phyloP scores from a whole-genome alignment of 768 basidiomycete species.

The Clavaria fumosa region DNA sequence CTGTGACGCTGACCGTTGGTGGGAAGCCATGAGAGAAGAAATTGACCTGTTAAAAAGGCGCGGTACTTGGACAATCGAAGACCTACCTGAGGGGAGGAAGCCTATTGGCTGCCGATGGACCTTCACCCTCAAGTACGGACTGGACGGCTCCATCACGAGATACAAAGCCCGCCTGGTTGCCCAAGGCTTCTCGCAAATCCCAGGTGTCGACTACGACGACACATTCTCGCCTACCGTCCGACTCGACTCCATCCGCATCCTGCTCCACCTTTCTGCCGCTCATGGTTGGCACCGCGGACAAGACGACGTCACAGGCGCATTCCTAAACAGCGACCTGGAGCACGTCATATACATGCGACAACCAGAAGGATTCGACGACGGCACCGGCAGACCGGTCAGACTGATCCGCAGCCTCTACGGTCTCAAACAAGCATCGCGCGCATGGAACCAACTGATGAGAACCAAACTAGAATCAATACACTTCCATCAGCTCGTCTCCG shows the following conservation, averaged over 20 bases:
- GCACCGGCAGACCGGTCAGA: slow-evolving; percentile 6
- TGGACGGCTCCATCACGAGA: slow-evolving; percentile 12
- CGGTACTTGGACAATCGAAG: slow-evolving; percentile 11
- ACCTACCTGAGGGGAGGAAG: slow-evolving; percentile 7
- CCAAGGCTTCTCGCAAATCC: slow-evolving; percentile 18
- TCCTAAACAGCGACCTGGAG: slow-evolving; percentile 15
- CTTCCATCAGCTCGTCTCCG: slow-evolving; percentile 17
- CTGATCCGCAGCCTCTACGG: slow-evolving; percentile 20
- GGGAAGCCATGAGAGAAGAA: slow-evolving; percentile 11
- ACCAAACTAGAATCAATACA: slow-evolving; percentile 15
- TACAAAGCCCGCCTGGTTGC: slow-evolving; percentile 16
- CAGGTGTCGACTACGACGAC: slow-evolving; percentile 8
- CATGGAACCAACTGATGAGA: slow-evolving; percentile 22
- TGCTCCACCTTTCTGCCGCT: slow-evolving; percentile 13
- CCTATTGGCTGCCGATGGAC: slow-evolving; percentile 13
- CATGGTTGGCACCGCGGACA: slow-evolving; percentile 13
- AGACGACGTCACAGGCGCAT: slow-evolving; percentile 14
- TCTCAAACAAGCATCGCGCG: slow-evolving; percentile 10
- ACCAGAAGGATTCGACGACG: slow-evolving; percentile 12
- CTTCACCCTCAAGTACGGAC: slow-evolving; percentile 18
- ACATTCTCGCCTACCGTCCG: slow-evolving; percentile 9
- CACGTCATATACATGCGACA: no score
- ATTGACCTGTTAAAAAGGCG: slow-evolving; percentile 12
- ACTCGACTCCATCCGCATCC: slow-evolving; percentile 10
- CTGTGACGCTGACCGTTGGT: slow-evolving; percentile 9